phyloP scores from a whole-genome alignment of 176 grass and related monocot genomes.

The Oryza australiensis region DNA sequence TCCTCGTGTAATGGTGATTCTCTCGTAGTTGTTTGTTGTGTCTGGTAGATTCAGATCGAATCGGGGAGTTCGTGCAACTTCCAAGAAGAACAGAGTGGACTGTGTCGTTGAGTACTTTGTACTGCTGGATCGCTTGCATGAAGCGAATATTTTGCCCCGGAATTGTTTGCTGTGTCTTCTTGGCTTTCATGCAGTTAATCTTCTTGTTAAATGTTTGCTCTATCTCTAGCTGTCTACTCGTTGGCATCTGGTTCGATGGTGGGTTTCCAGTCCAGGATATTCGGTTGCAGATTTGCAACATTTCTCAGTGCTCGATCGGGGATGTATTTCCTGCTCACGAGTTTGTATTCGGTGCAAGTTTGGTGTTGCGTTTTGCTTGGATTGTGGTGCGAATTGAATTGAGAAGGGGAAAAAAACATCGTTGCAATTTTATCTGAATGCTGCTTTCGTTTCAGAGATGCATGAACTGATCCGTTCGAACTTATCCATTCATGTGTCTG shows the following conservation, averaged over 20 bases:
- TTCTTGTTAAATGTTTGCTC: too few relatives aligned
- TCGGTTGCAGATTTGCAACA: too few relatives aligned
- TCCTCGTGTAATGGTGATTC: neutral
- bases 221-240: too few relatives aligned
- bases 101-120: neutral
- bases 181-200: neutral
- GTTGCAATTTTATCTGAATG: too few relatives aligned
- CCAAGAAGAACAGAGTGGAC: slow-evolving; percentile 5
- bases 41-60: neutral
- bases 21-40: neutral
- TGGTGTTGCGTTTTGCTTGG: neutral
- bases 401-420: neutral
- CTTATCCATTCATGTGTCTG: neutral
- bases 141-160: neutral
- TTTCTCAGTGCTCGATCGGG: too few relatives aligned
- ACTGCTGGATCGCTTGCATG: slow-evolving; percentile 7
- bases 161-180: neutral
- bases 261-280: too few relatives aligned
- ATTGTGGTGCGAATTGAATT: neutral
- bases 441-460: neutral
- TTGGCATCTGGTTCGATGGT: too few relatives aligned
- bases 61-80: neutral
- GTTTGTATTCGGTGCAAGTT: too few relatives aligned
- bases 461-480: neutral
- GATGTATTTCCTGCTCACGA: too few relatives aligned